Evolutionary conservation across 1,284 basidiomycete genomes (phyloP), one percentile per base, ranked within the genome.

Genomic region (Tilletia indica): DNA sequence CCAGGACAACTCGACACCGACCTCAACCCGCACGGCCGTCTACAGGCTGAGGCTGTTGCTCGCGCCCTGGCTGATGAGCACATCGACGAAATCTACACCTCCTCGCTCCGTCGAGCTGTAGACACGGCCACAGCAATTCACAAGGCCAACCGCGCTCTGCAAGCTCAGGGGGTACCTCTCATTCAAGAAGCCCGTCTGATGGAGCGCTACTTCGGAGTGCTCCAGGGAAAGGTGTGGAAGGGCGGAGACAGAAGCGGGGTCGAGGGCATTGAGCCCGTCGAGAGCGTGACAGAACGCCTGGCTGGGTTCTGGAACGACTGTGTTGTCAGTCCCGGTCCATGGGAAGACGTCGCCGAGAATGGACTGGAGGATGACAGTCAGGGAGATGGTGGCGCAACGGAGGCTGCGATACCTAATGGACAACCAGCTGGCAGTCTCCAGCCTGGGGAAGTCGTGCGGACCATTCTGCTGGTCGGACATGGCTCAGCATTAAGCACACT

Each of bases 1-100:
- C n/a, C 61, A 64, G 61, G 82, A 9, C 82, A 82, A 64, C 75
- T 83, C 31, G 82, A 83, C 51, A 83, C 80, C 16, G 64, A 74
- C 19, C 77, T 83, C 56, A 83, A 83, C 68, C 71, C 58, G 2
- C 66, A 72, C 21, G 82, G 82, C 8, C 67, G 75, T 1, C 51
- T 61, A 34, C 82, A 83, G 68, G 82, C 82, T n/a, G 68, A 73
- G 1, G 11, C 70, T 48, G 79, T 77, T 3, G 82, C 74, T 19
- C 54, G 16, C 1, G 78, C 74, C 31, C 77, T 83, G 39, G 49
- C 72, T n/a, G 42, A 38, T 42, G 73, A 72, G 12, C 71, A 45
- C 16, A 75, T 83, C 21, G 75, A 81, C 68, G 77, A 78, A 0
- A 75, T 82, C 71, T 78, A 83, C 39, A 61, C 76, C 4, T 81